Evolutionary conservation across 169 alveolate species (phyloP), one percentile per base, ranked within the genome.

Genomic region (Plasmodium vivax): DNA sequence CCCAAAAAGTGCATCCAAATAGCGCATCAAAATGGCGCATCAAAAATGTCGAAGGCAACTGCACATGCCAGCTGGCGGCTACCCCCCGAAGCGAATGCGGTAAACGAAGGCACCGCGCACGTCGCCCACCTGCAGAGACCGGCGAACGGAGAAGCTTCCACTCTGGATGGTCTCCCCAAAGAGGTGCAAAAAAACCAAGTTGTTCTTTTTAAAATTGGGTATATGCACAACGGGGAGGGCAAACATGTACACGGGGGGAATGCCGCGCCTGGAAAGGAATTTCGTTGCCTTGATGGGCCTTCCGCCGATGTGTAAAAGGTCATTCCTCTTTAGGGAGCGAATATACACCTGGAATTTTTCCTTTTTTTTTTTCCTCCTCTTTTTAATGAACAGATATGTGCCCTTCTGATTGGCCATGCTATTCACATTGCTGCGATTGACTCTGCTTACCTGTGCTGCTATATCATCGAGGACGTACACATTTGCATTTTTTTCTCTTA

Each of bases 301-400:
- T 54, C 71, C 79, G 38, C 82, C 90, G 3, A 54, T 36, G 82
- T 58, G 71, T 34, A 88, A 27, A 10, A 23, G 58, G 58, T 88
- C 94, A 4, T 88, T 43, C 75, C 82, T 79, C 73, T 80, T 88
- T 88, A 88, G 36, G 36, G 79, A 88, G 14, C 94, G 87, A 58
- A 88, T 88, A 62, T 88, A 85, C 79, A 88, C 45, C 36, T 88
- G 16, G 82, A 88, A 88, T 27, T 88, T 88, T 79, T 88, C 94
- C 47, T 51, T 88, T 79, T 88, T 88, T 58, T 88, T 88, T 80
- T 88, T 88, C 45, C 82, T 88, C 36, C 94, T 56, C 32, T 88
- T 88, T 73, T 79, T 77, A n/a, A 88, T 88, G 23, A 88, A 41
- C 38, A 88, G 51, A 32, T 79, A 88, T 9, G 77, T 27, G 47